These are phyloP conservation scores for Acidomyces sp. DNA, from an alignment of 495 filamentous ascomycete genomes.

Conservation along the genomic window DNA sequence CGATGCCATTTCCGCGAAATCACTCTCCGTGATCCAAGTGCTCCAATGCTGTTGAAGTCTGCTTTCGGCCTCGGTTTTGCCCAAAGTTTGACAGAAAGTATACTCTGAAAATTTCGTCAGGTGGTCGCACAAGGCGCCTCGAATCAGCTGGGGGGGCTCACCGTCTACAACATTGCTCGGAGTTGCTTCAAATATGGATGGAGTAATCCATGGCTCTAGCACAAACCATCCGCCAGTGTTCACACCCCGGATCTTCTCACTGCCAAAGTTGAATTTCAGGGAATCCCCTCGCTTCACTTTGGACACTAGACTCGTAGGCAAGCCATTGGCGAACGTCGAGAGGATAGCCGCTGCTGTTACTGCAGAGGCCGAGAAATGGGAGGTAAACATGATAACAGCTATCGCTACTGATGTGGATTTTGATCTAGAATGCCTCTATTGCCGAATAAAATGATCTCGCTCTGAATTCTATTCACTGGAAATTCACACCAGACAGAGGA, in stretches of 20 bases:
- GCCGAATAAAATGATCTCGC: no score
- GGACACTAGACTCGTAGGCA: constrained; percentile 11
- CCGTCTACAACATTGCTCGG: constrained; percentile 25
- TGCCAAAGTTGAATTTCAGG: constrained; percentile 26
- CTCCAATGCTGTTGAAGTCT: constrained; percentile 29
- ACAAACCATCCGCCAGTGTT: constrained; percentile 36
- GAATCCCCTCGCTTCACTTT: constrained; percentile 18
- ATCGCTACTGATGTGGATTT: constrained; percentile 1
- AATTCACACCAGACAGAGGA: no score
- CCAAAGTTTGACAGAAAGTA: constrained; percentile 26
- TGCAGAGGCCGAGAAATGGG: constrained; percentile 4
- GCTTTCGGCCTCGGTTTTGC: constrained; percentile 24
- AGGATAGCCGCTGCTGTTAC: constrained; percentile 16
- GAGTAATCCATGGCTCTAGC: constrained; percentile 37
- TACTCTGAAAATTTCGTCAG: constrained; percentile 21
- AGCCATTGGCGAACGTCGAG: constrained; percentile 6
- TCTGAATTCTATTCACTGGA: no score
- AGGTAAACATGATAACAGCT: constrained; percentile 8
- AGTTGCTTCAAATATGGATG: constrained; percentile 32
- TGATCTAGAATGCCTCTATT: constrained; percentile 1
- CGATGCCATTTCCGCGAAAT: constrained; percentile 52
- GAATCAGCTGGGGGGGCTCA: constrained; percentile 9
- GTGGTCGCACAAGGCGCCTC: not conserved
- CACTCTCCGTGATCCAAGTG: constrained; percentile 50
- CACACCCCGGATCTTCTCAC: constrained; percentile 30